These are phyloP conservation scores for Puccinellia tenuiflora DNA, from an alignment of 176 grass and related monocot genomes.

Conservation along the genomic window DNA sequence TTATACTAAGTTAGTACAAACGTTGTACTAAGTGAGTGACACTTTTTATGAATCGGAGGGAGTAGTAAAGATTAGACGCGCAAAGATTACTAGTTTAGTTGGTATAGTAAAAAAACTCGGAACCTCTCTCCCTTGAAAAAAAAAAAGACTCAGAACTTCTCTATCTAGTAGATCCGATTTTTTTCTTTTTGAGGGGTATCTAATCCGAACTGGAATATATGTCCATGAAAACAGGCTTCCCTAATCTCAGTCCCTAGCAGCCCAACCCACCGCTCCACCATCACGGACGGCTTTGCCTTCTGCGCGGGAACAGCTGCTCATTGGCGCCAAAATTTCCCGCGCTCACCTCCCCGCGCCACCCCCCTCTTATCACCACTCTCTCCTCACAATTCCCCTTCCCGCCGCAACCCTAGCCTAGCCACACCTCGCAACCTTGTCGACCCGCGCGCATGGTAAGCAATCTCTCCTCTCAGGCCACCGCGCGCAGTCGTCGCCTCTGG, in stretches of 20 bases:
- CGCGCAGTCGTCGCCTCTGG: not conserved
- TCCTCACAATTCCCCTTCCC: not conserved
- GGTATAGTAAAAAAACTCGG: too few relatives aligned
- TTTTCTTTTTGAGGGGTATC: too few relatives aligned
- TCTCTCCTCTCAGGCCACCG: not conserved
- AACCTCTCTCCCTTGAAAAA: too few relatives aligned
- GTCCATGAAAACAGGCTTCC: too few relatives aligned
- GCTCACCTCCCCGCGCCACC: not conserved
- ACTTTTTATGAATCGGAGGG: too few relatives aligned
- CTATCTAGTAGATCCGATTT: too few relatives aligned
- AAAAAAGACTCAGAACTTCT: too few relatives aligned
- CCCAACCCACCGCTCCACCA: not conserved
- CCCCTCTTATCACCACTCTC: not conserved
- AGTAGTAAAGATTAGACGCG: too few relatives aligned
- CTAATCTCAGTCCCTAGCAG: not conserved
- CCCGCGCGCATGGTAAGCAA: conserved; percentile 9
- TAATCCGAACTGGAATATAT: too few relatives aligned
- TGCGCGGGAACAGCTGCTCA: not conserved
- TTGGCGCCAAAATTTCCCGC: conserved; percentile 3
- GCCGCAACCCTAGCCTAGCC: conserved; percentile 11
- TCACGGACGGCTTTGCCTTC: not conserved
- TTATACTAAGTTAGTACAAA: too few relatives aligned
- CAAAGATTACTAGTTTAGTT: too few relatives aligned
- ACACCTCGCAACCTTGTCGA: not conserved
- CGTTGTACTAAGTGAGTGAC: too few relatives aligned